These are phyloP conservation scores for Phytophthora pinifolia DNA, from an alignment of 352 stramenopile species.

Conservation along the genomic window DNA sequence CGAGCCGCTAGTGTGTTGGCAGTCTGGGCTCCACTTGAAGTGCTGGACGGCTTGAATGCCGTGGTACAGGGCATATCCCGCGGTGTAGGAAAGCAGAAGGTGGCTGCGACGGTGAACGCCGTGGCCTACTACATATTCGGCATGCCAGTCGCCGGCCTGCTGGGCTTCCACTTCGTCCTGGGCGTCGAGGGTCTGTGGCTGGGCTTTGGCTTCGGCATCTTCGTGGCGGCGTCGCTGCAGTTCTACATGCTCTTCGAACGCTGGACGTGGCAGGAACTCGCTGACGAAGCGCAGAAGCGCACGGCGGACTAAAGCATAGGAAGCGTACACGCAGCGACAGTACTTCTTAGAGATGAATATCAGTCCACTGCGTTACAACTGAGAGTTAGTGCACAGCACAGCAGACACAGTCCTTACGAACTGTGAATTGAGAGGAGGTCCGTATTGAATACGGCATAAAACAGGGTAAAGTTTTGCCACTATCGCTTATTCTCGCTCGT, in stretches of 20 bases:
- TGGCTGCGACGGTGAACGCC: constrained; percentile 61
- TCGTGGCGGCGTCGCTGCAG: constrained; percentile 34
- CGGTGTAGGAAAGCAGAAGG: constrained; percentile 56
- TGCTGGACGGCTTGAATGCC: constrained; percentile 53
- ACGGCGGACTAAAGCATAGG: constrained; percentile 32
- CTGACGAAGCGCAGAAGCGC: constrained; percentile 39
- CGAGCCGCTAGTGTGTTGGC: constrained; percentile 43
- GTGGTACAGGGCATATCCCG: constrained; percentile 71
- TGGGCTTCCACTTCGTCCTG: constrained; percentile 49
- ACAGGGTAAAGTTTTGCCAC: too few species aligned
- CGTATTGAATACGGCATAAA: too few species aligned
- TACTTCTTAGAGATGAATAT: background rate
- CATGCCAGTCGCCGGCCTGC: constrained; percentile 57
- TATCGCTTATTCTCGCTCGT: too few species aligned
- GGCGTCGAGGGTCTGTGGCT: constrained; percentile 64
- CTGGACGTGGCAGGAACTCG: constrained; percentile 41
- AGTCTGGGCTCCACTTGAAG: constrained; percentile 43
- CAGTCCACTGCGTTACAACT: background rate
- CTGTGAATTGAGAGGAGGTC: too few species aligned
- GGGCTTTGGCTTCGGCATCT: constrained; percentile 49
- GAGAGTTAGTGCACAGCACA: too few species aligned
- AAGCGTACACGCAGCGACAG: background rate
- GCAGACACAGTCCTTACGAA: too few species aligned
- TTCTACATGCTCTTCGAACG: constrained; percentile 39
- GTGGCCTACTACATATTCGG: constrained; percentile 79